These are phyloP conservation scores for Aspergillus indologenus DNA, from an alignment of 495 filamentous ascomycete genomes.

Conservation along the genomic window DNA sequence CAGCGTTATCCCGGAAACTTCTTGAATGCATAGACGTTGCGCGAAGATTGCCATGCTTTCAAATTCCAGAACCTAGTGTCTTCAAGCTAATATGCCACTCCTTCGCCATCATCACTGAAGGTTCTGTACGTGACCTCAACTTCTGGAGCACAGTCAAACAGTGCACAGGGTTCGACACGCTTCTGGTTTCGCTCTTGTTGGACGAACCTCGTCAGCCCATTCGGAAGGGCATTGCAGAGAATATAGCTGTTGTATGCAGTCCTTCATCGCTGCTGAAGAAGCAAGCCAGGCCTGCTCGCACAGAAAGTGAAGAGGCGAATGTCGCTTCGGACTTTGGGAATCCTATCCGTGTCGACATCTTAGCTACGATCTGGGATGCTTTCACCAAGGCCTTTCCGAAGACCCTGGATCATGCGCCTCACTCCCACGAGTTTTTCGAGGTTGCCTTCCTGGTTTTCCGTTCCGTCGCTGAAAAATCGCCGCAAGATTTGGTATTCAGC, in stretches of 20 bases:
- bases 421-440: constrained; percentile 57
- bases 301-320: constrained; percentile 12
- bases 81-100: constrained; percentile 48
- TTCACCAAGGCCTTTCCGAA: constrained; percentile 49
- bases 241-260: constrained; percentile 33
- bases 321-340: constrained; percentile 19
- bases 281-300: constrained; percentile 10
- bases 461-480: constrained; percentile 49
- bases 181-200: constrained; percentile 38
- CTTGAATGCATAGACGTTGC: constrained; percentile 31
- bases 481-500: constrained; percentile 49
- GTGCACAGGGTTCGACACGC: constrained; percentile 37
- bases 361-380: constrained; percentile 50
- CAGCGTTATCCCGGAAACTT: constrained; percentile 28
- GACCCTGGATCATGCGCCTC: constrained; percentile 36
- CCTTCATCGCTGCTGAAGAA: constrained; percentile 29
- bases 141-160: constrained; percentile 60
- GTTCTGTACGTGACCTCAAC: constrained; percentile 52
- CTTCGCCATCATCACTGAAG: constrained; percentile 64
- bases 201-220: constrained; percentile 32
- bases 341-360: constrained; percentile 36
- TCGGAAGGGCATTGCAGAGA: constrained; percentile 36
- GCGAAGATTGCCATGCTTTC: constrained; percentile 11
- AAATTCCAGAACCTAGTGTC: constrained; percentile 14
- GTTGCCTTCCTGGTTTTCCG: constrained; percentile 51